Conservation (phyloP, 2,329 filamentous ascomycete genomes). For the Lachnellula occidentalis region DNA sequence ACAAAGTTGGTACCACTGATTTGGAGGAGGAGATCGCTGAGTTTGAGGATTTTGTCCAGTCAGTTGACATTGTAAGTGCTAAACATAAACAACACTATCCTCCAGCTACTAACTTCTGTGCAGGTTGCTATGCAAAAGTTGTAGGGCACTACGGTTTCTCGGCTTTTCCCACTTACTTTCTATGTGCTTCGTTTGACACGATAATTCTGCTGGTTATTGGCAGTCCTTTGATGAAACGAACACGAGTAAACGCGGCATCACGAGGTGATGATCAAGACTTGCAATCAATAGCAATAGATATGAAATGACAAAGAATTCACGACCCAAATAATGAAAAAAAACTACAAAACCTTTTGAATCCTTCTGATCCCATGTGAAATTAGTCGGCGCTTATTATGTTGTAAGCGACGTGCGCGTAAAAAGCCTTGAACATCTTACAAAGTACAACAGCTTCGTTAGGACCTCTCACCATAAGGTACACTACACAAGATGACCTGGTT, state of each 20-base stretch:
- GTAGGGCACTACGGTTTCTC: constrained; percentile 45
- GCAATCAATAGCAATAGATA: constrained; percentile 25
- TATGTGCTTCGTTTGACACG: constrained; percentile 22
- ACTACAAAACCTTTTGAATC: neutral
- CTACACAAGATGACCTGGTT: constrained; percentile 58
- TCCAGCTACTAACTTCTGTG: constrained; percentile 21
- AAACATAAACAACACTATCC: neutral
- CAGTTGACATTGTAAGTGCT: constrained; percentile 67
- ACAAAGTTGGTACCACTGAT: constrained; percentile 84
- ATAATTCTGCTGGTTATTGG: constrained; percentile 20
- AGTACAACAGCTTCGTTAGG: neutral
- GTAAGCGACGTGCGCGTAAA: neutral
- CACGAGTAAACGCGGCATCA: constrained; percentile 18
- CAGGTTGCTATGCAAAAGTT: constrained; percentile 82
- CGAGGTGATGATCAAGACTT: constrained; percentile 24
- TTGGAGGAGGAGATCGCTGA: constrained; percentile 81
- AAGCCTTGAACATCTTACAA: neutral
- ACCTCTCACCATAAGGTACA: neutral
- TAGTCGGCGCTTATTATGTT: neutral
- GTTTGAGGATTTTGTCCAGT: constrained; percentile 95
- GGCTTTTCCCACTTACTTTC: constrained; percentile 11
- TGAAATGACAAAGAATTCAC: constrained; percentile 21
- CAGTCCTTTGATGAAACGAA: constrained; percentile 14
- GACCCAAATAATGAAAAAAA: neutral
- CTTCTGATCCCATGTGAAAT: neutral